A percentile compares a stretch with the other conserved stretches of the same genome.
Conservation (phyloP, 1,284 basidiomycete species). For the Vanrija sp. region DNA sequence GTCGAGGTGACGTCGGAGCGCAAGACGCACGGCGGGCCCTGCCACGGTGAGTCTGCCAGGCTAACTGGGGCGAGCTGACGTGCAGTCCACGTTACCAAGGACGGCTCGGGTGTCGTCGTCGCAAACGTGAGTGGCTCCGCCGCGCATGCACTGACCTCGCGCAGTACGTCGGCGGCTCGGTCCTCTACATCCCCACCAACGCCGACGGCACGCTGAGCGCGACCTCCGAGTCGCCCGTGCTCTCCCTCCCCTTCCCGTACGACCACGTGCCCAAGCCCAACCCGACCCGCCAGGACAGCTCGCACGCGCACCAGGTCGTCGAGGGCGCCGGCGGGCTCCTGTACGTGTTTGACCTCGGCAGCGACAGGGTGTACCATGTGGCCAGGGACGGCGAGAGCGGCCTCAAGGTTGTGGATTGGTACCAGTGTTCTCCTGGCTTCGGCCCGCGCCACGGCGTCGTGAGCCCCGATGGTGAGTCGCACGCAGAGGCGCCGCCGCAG, state of each 20-base stretch:
- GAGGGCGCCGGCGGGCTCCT: constrained; percentile 34
- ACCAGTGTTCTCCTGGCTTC: constrained; percentile 33
- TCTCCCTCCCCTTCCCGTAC: constrained; percentile 36
- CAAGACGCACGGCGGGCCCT: constrained; percentile 32
- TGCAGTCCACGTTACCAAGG: constrained; percentile 38
- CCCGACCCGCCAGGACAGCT: constrained; percentile 40
- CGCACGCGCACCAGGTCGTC: constrained; percentile 45
- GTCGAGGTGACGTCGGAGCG: constrained; percentile 29
- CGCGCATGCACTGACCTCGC: background rate
- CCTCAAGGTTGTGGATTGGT: constrained; percentile 33
- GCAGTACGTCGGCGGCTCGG: constrained; percentile 33
- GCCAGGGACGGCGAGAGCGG: constrained; percentile 23
- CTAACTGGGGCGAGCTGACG: background rate
- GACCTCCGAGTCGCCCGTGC: constrained; percentile 20
- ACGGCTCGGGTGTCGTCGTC: constrained; percentile 38
- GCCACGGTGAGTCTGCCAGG: constrained; percentile 29
- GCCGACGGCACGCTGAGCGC: constrained; percentile 19
- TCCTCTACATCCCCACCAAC: constrained; percentile 34
- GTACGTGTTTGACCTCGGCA: constrained; percentile 44
- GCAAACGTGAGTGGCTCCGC: constrained; percentile 28
- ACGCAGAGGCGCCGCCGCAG: background rate
- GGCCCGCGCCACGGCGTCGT: constrained; percentile 44
- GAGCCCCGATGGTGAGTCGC: constrained; percentile 34
- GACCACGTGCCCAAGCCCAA: constrained; percentile 29
- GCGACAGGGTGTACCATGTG: constrained; percentile 42